Conservation (phyloP, 768 basidiomycete genomes). For the Vararia minispora region DNA sequence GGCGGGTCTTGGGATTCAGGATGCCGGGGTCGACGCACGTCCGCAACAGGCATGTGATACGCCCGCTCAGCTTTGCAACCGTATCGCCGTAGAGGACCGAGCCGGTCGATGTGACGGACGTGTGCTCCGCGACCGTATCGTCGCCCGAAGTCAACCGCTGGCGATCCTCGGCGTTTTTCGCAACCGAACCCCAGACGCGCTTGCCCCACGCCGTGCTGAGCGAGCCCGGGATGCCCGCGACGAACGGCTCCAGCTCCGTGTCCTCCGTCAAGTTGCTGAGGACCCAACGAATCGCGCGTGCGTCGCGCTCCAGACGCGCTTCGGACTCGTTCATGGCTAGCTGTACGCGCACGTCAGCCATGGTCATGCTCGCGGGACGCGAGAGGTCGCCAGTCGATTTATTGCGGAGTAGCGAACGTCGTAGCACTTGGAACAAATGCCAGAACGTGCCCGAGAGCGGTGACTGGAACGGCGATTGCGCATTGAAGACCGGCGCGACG, state of each 20-base stretch:
- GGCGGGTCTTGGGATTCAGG: slow-evolving; percentile 3
- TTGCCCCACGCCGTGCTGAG: slow-evolving; percentile 4
- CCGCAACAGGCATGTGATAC: slow-evolving; percentile 6
- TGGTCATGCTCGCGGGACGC: slow-evolving; percentile 1
- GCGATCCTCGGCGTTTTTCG: too few species aligned
- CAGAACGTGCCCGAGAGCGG: slow-evolving; percentile 5
- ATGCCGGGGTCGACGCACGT: slow-evolving; percentile 8
- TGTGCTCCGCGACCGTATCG: too few species aligned
- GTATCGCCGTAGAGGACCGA: background rate
- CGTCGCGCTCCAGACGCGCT: slow-evolving; percentile 5
- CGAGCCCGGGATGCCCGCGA: slow-evolving; percentile 6
- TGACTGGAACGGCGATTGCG: slow-evolving; percentile 7
- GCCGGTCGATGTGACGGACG: too few species aligned
- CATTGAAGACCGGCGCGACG: slow-evolving; percentile 1
- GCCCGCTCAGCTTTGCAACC: slow-evolving; percentile 1
- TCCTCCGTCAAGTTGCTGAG: slow-evolving; percentile 3
- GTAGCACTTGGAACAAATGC: slow-evolving; percentile 1
- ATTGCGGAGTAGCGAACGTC: slow-evolving; percentile 2
- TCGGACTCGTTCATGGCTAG: slow-evolving; percentile 7
- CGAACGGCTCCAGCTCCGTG: slow-evolving; percentile 10
- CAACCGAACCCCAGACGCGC: slow-evolving; percentile 3
- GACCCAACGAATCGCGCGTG: slow-evolving; percentile 8
- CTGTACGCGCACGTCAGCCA: slow-evolving; percentile 7
- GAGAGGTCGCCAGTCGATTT: background rate
- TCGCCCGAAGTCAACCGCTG: too few species aligned